phyloP scores from a whole-genome alignment of 1,139 yeast species.

The Scheffersomyces stambukii region DNA sequence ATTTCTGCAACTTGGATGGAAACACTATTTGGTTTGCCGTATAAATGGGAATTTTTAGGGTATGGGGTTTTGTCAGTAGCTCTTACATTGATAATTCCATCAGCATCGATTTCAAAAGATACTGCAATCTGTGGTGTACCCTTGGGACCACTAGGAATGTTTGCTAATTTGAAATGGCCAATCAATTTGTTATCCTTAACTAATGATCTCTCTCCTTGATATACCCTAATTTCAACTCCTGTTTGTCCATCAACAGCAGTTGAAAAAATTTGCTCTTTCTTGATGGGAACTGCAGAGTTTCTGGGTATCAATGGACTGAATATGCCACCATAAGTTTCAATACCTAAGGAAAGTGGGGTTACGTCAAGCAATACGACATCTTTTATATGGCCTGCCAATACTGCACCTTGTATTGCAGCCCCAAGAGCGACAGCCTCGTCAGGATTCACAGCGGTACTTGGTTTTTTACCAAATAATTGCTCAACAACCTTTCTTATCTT shows the following conservation, averaged over 20 bases:
- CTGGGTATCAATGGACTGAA: slow-evolving; percentile 74
- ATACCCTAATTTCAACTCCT: slow-evolving; percentile 72
- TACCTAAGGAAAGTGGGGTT: slow-evolving; percentile 74
- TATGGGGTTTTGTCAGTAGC: slow-evolving; percentile 64
- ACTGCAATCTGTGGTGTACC: slow-evolving; percentile 76
- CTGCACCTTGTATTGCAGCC: slow-evolving; percentile 82
- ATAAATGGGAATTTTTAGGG: slow-evolving; percentile 26
- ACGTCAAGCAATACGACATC: slow-evolving; percentile 75
- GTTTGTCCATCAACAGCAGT: slow-evolving; percentile 87
- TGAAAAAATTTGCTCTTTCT: slow-evolving; percentile 66
- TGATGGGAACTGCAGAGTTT: slow-evolving; percentile 73
- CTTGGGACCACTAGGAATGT: slow-evolving; percentile 69
- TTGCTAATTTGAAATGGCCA: slow-evolving; percentile 65
- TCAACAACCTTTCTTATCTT: slow-evolving; percentile 57
- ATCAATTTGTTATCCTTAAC: slow-evolving; percentile 70
- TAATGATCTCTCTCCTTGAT: slow-evolving; percentile 73
- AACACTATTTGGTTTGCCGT: slow-evolving; percentile 32
- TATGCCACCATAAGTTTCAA: slow-evolving; percentile 79
- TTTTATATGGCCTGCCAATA: slow-evolving; percentile 63
- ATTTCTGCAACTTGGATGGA: slow-evolving; percentile 70
- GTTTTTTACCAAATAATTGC: slow-evolving; percentile 50
- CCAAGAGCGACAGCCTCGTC: slow-evolving; percentile 85
- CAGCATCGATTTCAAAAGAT: slow-evolving; percentile 73
- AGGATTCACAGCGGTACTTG: slow-evolving; percentile 68
- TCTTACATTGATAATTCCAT: slow-evolving; percentile 73